Evolutionary conservation across 495 filamentous ascomycete genomes (phyloP).

Genomic region (Penicillium nucicola): DNA sequence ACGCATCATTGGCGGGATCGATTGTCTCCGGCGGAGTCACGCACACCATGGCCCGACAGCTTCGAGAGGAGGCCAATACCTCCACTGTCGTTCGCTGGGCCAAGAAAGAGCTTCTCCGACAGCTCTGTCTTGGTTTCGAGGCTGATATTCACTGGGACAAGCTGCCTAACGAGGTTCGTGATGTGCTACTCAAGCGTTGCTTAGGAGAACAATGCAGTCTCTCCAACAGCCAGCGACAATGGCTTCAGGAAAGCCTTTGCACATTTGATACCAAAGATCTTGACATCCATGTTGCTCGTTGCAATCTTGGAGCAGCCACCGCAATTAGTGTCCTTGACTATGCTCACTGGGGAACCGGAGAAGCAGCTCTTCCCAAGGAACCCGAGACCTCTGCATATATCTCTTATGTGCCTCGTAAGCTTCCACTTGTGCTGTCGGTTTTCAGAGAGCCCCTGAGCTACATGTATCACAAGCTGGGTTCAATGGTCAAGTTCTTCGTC

Average conservation of each 20-base stretch:
- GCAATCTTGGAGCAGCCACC: conserved; percentile 41
- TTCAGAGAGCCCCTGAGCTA: conserved; percentile 28
- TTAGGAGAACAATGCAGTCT: conserved; percentile 30
- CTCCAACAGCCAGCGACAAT: conserved; percentile 23
- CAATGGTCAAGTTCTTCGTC: conserved; percentile 50
- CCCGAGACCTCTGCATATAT: conserved; percentile 31
- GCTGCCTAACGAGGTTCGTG: conserved; percentile 32
- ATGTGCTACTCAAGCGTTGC: conserved; percentile 35
- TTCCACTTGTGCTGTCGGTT: conserved; percentile 22
- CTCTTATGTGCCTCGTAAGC: conserved; percentile 27
- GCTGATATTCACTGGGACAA: conserved; percentile 43
- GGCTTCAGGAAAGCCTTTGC: conserved; percentile 36
- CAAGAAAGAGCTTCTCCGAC: conserved; percentile 39
- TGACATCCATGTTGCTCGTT: conserved; percentile 36
- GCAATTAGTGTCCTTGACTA: conserved; percentile 39
- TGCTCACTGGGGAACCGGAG: conserved; percentile 33
- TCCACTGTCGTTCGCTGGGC: conserved; percentile 36
- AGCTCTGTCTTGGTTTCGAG: conserved; percentile 43
- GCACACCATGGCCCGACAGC: conserved; percentile 35
- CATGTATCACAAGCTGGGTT: conserved; percentile 39
- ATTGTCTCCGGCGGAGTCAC: conserved; percentile 41
- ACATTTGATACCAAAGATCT: conserved; percentile 34
- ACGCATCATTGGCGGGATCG: conserved; percentile 46
- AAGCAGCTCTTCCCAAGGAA: conserved; percentile 26
- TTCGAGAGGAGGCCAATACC: conserved; percentile 34